A percentile compares a stretch with the other conserved stretches of the same genome.
phyloP scores from a whole-genome alignment of 768 basidiomycete genomes.

The Boletellus sp. region DNA sequence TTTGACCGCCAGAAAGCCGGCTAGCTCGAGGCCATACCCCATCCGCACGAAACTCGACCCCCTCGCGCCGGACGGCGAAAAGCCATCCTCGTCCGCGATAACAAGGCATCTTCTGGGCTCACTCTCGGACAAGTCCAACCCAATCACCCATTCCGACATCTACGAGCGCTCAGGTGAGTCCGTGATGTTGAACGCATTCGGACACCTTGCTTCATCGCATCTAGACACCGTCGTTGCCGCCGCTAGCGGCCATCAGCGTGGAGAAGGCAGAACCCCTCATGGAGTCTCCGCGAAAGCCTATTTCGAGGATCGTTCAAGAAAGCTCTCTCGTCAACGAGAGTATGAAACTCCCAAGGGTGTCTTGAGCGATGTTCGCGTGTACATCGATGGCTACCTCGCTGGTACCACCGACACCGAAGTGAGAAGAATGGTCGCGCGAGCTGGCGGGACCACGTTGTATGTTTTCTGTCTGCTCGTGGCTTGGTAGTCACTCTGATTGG shows the following conservation, averaged over 20 bases:
- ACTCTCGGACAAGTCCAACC: slow-evolving; percentile 62
- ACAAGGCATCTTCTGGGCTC: slow-evolving; percentile 61
- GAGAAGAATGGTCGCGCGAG: slow-evolving; percentile 59
- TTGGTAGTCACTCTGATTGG: slow-evolving; percentile 1
- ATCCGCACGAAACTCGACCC: slow-evolving; percentile 8
- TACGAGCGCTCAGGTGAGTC: slow-evolving; percentile 55
- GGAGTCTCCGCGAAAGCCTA: slow-evolving; percentile 33
- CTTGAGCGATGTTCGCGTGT: slow-evolving; percentile 48
- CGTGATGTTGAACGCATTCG: neutral
- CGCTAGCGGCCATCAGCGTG: slow-evolving; percentile 66
- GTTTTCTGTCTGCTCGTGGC: slow-evolving; percentile 14
- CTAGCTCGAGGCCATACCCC: neutral
- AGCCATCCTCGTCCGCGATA: slow-evolving; percentile 41
- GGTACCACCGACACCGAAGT: slow-evolving; percentile 79
- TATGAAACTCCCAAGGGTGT: slow-evolving; percentile 23
- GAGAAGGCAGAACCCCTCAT: slow-evolving; percentile 39
- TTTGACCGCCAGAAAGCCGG: slow-evolving; percentile 24
- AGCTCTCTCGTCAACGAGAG: slow-evolving; percentile 37
- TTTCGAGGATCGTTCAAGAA: slow-evolving; percentile 42
- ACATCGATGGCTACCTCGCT: slow-evolving; percentile 67
- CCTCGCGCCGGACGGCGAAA: slow-evolving; percentile 12
- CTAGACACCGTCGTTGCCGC: slow-evolving; percentile 59
- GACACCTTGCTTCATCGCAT: neutral
- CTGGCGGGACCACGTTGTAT: slow-evolving; percentile 67
- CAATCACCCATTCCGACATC: slow-evolving; percentile 73